Base-by-base conservation (phyloP, 177 flowering plant species). In the Telopea speciosissima region DNA sequence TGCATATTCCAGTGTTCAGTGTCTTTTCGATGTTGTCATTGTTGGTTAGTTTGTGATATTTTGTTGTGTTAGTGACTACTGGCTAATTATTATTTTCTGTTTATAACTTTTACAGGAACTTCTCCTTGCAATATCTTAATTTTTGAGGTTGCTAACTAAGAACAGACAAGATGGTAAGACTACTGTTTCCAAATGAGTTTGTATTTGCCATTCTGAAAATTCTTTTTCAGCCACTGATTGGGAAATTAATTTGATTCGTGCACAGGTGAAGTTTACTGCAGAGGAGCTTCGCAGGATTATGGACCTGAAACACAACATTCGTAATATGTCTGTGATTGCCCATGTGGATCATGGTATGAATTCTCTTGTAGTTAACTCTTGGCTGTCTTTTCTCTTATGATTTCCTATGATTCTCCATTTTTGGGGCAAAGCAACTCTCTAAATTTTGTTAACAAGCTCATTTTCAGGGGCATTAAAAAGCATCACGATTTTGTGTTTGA, bases 301-400 rank as follows among this genome's bases (percentile, higher is more conserved):
- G 89, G 89, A 85, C 77, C 28, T 45, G 24, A 85, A 85, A 44
- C 81, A 81, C 31, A 84, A 85, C 60, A 85, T 85, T 13, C 75
- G 89, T 33, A 85, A 85, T 72, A 85, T 85, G 87, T 84, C 89
- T 44, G 89, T 85, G 17, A 85, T 85, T 78, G 89, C 89, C 1
- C 89, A 85, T 71, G 89, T 85, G 0, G 89, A 85, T 63, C 89
- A 85, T 62, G 89, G 87, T 85, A 81, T 24, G 74, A 8, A 31
- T 19, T 33, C 33, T 26, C 4, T 8, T 12, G 11, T 16, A 13
- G 19, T 12, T 49, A 1, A 12, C 40, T 3, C 13, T 42, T 22
- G 59, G 23, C 1, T 66, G 11, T 54, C 40, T 22, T 24, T 17
- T 13, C 40, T 36, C 40, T 36, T 8, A 36, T 36, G 40, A 5